Evolutionary conservation across 805 yeast genomes (phyloP).

Genomic region (Yarrowia sp.): DNA sequence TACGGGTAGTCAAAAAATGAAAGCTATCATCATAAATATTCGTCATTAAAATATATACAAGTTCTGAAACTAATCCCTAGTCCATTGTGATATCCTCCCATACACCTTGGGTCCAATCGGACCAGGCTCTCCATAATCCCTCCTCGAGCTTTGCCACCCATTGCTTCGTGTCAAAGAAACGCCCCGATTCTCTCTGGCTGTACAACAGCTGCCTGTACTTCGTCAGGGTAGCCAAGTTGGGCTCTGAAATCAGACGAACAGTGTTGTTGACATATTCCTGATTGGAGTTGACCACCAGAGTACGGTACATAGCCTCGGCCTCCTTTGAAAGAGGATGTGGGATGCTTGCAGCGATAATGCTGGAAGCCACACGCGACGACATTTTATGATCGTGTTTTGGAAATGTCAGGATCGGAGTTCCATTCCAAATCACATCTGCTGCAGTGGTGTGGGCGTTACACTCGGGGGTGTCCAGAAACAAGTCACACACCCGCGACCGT

Average conservation of each 20-base stretch:
- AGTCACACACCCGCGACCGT: conserved; percentile 48
- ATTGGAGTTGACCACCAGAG: conserved; percentile 4
- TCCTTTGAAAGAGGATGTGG: conserved; percentile 30
- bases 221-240: neutral
- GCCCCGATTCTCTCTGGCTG: conserved; percentile 3
- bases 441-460: conserved; percentile 52
- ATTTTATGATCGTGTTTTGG: conserved; percentile 47
- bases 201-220: conserved; percentile 2
- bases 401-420: conserved; percentile 49
- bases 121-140: conserved; percentile 8
- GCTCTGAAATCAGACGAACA: conserved; percentile 3
- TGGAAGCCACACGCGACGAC: conserved; percentile 45
- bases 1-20: no score
- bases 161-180: conserved; percentile 8
- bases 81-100: neutral
- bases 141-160: conserved; percentile 13
- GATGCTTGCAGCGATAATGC: conserved; percentile 48
- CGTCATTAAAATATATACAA: neutral
- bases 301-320: neutral
- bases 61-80: neutral
- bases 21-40: neutral
- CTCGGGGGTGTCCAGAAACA: conserved; percentile 50
- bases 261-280: neutral
- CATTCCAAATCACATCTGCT: conserved; percentile 49
- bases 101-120: neutral